These are phyloP conservation scores for Harrya chromipes DNA, from an alignment of 768 basidiomycete species.

Conservation along the genomic window DNA sequence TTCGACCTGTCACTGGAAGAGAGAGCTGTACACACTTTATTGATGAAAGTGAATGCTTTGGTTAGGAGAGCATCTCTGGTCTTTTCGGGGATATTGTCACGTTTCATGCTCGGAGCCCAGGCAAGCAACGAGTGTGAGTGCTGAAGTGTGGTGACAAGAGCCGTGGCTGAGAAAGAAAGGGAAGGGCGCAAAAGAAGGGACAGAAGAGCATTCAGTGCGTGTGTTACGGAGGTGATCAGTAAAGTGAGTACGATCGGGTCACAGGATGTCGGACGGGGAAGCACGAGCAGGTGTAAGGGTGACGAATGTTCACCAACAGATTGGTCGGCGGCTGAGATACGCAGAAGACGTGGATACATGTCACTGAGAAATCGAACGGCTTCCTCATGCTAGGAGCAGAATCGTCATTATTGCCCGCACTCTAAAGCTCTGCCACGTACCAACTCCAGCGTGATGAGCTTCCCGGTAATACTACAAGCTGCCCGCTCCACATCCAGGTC, in stretches of 20 bases:
- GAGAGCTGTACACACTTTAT: slow-evolving; percentile 27
- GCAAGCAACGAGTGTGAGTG: slow-evolving; percentile 39
- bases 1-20: slow-evolving; percentile 27
- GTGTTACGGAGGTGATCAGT: slow-evolving; percentile 56
- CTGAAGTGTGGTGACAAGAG: slow-evolving; percentile 32
- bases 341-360: slow-evolving; percentile 43
- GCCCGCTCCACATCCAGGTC: slow-evolving; percentile 72
- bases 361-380: slow-evolving; percentile 45
- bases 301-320: not conserved
- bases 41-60: slow-evolving; percentile 55
- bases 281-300: slow-evolving; percentile 35
- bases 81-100: slow-evolving; percentile 41
- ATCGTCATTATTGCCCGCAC: not conserved
- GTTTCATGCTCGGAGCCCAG: slow-evolving; percentile 49
- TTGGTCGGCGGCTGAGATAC: not conserved
- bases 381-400: slow-evolving; percentile 46
- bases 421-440: slow-evolving; percentile 40
- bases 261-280: slow-evolving; percentile 40
- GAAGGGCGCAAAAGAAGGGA: slow-evolving; percentile 24
- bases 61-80: slow-evolving; percentile 58
- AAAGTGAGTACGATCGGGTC: slow-evolving; percentile 44
- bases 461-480: slow-evolving; percentile 63
- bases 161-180: slow-evolving; percentile 13
- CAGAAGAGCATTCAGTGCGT: slow-evolving; percentile 46
- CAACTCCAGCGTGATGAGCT: slow-evolving; percentile 66